phyloP scores from a whole-genome alignment of 2,329 filamentous ascomycete species.

The Lecanicillium sp. region DNA sequence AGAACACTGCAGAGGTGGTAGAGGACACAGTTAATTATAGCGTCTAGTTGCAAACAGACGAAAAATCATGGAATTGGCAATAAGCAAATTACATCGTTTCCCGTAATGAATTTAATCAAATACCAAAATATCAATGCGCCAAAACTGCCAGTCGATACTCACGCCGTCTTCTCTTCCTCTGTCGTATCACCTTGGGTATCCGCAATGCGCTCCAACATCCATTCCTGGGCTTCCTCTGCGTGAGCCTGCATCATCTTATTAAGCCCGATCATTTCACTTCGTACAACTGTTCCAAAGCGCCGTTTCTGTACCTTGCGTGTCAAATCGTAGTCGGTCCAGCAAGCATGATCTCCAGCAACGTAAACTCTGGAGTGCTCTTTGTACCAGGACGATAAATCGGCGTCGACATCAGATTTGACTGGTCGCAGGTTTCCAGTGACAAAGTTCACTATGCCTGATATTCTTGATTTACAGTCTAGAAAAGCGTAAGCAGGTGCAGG shows the following conservation, averaged over 20 bases:
- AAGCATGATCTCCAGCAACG: slow-evolving; percentile 64
- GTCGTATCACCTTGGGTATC: slow-evolving; percentile 35
- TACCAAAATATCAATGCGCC: slow-evolving; percentile 1
- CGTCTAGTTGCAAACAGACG: neutral
- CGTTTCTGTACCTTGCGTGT: slow-evolving; percentile 50
- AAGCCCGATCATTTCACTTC: slow-evolving; percentile 39
- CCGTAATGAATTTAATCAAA: neutral
- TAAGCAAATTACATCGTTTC: neutral
- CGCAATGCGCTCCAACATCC: slow-evolving; percentile 35
- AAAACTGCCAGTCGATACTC: slow-evolving; percentile 3
- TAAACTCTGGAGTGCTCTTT: slow-evolving; percentile 72
- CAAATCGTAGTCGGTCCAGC: slow-evolving; percentile 60
- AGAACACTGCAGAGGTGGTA: too few relatives aligned
- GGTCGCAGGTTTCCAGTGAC: slow-evolving; percentile 69
- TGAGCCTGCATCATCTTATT: slow-evolving; percentile 50
- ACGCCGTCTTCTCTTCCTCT: slow-evolving; percentile 35
- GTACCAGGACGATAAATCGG: slow-evolving; percentile 73
- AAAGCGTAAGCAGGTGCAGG: neutral
- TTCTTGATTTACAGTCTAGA: slow-evolving; percentile 54
- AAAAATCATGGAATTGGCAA: neutral
- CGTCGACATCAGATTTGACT: slow-evolving; percentile 69
- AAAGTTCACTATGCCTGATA: slow-evolving; percentile 72
- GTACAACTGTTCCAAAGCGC: slow-evolving; percentile 50
- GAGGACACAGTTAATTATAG: too few relatives aligned
- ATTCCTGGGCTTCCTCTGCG: slow-evolving; percentile 40